Evolutionary conservation across 1,284 basidiomycete genomes (phyloP).

Genomic region (Melampsora allii-populina): DNA sequence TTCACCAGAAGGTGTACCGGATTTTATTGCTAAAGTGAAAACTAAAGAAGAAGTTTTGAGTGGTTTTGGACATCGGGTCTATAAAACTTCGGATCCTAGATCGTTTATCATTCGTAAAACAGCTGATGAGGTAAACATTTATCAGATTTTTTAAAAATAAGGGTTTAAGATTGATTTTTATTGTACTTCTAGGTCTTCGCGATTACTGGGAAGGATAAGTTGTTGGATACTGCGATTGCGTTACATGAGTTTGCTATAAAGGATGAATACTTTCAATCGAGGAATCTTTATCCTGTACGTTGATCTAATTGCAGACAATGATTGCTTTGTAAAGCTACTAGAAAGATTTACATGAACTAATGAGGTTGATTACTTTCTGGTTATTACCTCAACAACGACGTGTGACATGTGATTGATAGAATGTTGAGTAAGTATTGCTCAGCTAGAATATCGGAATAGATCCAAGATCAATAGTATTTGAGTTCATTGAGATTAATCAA

Average conservation of each 20-base stretch:
- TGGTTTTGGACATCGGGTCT: slow-evolving; percentile 71
- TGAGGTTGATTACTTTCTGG: neutral
- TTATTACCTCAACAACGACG: too few species aligned
- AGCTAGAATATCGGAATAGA: neutral
- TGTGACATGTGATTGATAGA: neutral
- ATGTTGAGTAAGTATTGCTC: neutral
- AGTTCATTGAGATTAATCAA: neutral
- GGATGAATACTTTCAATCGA: slow-evolving; percentile 75
- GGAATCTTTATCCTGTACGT: slow-evolving; percentile 53
- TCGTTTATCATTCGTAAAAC: slow-evolving; percentile 81
- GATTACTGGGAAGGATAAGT: slow-evolving; percentile 68
- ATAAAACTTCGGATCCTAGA: slow-evolving; percentile 65
- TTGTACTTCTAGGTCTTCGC: slow-evolving; percentile 40
- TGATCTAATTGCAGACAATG: neutral
- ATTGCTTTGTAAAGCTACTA: slow-evolving; percentile 50
- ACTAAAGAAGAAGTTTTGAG: slow-evolving; percentile 76
- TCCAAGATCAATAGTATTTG: slow-evolving; percentile 24
- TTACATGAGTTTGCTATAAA: slow-evolving; percentile 80
- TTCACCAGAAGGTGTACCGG: slow-evolving; percentile 70
- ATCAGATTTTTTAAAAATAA: neutral
- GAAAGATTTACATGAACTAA: slow-evolving; percentile 51
- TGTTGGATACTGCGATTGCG: slow-evolving; percentile 79
- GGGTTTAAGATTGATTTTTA: neutral
- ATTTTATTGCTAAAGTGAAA: slow-evolving; percentile 78
- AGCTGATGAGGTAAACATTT: slow-evolving; percentile 66